Base-by-base conservation (phyloP, 768 basidiomycete genomes). In the Coprinopsis cinerea region DNA sequence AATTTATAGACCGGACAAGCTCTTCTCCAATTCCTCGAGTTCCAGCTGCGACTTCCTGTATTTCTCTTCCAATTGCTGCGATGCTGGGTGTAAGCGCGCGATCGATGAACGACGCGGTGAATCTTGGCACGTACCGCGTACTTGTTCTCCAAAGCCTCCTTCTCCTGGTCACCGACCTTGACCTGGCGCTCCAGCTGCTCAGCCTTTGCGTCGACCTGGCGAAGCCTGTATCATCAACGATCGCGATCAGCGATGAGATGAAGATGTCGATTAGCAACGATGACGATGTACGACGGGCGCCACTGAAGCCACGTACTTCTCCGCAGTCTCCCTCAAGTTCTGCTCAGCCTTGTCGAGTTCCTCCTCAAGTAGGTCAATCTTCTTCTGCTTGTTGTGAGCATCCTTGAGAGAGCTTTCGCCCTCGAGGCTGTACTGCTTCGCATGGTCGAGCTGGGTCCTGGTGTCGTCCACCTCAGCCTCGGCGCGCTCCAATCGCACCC, bases 101-200 rank as follows among this genome's bases (percentile, higher is more conserved):
- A 7, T 32, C 7, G 17, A n/a, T 24, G 18, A 35, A 44, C 41
- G 48, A 28, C 25, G 3, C 6, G 14, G 20, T 26, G 22, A 28
- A 25, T n/a, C n/a, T n/a, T n/a, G 25, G 24, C 15, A 69, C 81
- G 60, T 60, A 92, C 93, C 76, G 94, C 94, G 72, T 81, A 88
- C 71, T 95, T 97, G 77, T 85, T 81, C 81, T 96, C 94, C 90
- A 88, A 92, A 34, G 64, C 60, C 65, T 98, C 95, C 44, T 94
- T 83, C 67, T 99, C 96, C 62, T 88, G 82, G 65, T 97, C 94
- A 42, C 81, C 73, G 37, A 88, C 80, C 56, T 82, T 75, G 17
- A 96, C 83, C 64, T 94, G 90, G 43, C 93, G 82, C 70, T 97
- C 95, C 64, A 91, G 96, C 72, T 98, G 92, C 67, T 99, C 96